Percentiles rank a stretch among this genome's conserved stretches.
phyloP scores from a whole-genome alignment of 1,139 yeast genomes.

The Wickerhamomyces sp. region DNA sequence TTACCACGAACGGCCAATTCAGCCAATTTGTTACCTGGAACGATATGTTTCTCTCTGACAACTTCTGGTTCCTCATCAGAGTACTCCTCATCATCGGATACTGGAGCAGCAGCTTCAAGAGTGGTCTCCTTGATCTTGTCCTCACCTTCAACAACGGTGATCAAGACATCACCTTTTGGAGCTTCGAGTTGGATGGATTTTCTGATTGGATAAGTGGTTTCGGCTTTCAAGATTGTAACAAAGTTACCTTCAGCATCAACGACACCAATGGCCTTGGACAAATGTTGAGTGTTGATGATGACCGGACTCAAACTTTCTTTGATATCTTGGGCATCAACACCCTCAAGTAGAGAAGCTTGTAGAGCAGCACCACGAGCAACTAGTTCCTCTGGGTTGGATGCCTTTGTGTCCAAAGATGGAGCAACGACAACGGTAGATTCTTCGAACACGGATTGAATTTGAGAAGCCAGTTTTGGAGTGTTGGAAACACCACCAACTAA shows the following conservation, averaged over 20 bases:
- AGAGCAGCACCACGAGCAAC: constrained; percentile 94
- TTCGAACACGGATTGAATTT: constrained; percentile 72
- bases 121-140: constrained; percentile 74
- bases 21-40: constrained; percentile 72
- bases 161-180: constrained; percentile 56
- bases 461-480: constrained; percentile 84
- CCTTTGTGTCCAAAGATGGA: constrained; percentile 72
- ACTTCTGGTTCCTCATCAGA: constrained; percentile 78
- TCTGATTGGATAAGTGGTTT: constrained; percentile 91
- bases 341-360: constrained; percentile 85
- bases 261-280: constrained; percentile 80
- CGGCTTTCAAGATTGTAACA: constrained; percentile 68
- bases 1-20: constrained; percentile 74
- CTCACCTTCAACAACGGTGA: constrained; percentile 83
- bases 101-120: constrained; percentile 59
- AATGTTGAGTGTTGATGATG: constrained; percentile 85
- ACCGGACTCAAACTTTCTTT: constrained; percentile 81
- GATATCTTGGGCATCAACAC: constrained; percentile 83
- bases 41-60: constrained; percentile 64
- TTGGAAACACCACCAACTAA: constrained; percentile 92
- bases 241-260: constrained; percentile 69
- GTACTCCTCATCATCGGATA: constrained; percentile 48
- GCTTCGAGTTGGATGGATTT: constrained; percentile 64
- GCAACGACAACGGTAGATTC: constrained; percentile 73
- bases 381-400: constrained; percentile 84